Conservation (phyloP, 2,329 filamentous ascomycete genomes). For the Aspergillus glaucus region DNA sequence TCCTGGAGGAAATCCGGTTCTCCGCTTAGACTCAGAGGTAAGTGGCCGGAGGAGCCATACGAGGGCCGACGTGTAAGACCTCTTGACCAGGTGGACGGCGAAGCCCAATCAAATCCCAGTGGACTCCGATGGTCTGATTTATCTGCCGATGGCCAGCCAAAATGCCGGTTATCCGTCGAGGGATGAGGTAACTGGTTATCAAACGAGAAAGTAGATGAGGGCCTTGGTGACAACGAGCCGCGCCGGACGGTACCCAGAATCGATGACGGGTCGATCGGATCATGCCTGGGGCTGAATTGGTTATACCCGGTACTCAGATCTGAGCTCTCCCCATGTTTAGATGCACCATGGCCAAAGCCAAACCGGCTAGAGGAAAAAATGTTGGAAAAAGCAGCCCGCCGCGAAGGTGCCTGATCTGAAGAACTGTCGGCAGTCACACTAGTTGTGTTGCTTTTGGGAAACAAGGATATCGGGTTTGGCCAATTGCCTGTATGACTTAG, state of each 20-base stretch:
- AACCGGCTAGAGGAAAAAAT: constrained; percentile 39
- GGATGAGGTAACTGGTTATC: constrained; percentile 61
- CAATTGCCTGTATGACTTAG: constrained; percentile 53
- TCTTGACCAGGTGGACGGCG: constrained; percentile 60
- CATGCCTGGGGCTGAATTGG: constrained; percentile 42
- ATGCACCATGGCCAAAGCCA: constrained; percentile 27
- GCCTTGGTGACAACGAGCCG: constrained; percentile 41
- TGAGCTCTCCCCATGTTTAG: constrained; percentile 26
- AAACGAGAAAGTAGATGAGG: constrained; percentile 50
- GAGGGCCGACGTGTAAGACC: constrained; percentile 76
- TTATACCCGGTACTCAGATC: constrained; percentile 38
- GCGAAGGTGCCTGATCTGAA: constrained; percentile 34
- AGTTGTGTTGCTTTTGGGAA: constrained; percentile 41
- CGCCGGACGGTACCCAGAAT: constrained; percentile 38
- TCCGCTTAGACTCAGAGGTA: constrained; percentile 49
- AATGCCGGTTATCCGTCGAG: constrained; percentile 70
- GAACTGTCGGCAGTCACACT: constrained; percentile 37
- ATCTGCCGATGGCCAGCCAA: constrained; percentile 57
- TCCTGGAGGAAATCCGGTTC: constrained; percentile 45
- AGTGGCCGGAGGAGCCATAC: constrained; percentile 62
- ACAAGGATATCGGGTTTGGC: constrained; percentile 45
- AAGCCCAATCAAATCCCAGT: constrained; percentile 49
- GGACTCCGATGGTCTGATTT: constrained; percentile 51
- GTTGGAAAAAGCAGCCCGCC: constrained; percentile 36
- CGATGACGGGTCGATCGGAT: constrained; percentile 41